Base-by-base conservation (phyloP, 2,329 filamentous ascomycete genomes). In the Chlorencoelia australis region DNA sequence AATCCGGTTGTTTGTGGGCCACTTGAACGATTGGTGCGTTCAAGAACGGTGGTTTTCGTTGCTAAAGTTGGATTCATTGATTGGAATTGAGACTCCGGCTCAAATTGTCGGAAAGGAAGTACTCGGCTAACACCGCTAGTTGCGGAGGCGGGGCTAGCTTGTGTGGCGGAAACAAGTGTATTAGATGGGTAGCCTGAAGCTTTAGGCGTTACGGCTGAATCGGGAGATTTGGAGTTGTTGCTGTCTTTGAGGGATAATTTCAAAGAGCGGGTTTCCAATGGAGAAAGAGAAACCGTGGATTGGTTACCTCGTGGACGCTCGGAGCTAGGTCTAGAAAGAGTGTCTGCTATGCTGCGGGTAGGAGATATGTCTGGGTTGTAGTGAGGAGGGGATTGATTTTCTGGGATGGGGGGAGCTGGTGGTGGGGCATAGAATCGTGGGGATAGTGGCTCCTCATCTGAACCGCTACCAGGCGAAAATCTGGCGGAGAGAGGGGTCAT, bases 31-130 rank as follows among this genome's bases (percentile, higher is more conserved):
- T 33, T 31, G 2, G 60, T 63, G 20, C 75, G 64, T 50, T 79
- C 75, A 43, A 81, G 73, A 1, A 77, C 71, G 0, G 76, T 81
- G 55, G 79, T 74, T 61, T 77, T 79, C 18, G 73, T 74, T 4
- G 63, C 61, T 29, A 54, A 53, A 30, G 49, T 45, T 21, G 60
- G 57, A 5, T 22, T 34, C 25, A 19, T 34, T 1, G 65, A 63
- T 2, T 73, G 72, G 18, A 72, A 74, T 33, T 57, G 58, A 30
- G 73, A 43, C 2, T 68, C 53, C n/a, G 71, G 66, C 52, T 79
- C 73, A 45, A 77, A 79, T 5, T 74, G 73, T 42, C 75, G 71
- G 35, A 79, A 61, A 1, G 75, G 75, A n/a, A n/a, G n/a, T n/a
- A n/a, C n/a, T n/a, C n/a, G n/a, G n/a, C n/a, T n/a, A n/a, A n/a